Evolutionary conservation across 345 rosid species (phyloP).

Genomic region (Eucalyptus decipiens): DNA sequence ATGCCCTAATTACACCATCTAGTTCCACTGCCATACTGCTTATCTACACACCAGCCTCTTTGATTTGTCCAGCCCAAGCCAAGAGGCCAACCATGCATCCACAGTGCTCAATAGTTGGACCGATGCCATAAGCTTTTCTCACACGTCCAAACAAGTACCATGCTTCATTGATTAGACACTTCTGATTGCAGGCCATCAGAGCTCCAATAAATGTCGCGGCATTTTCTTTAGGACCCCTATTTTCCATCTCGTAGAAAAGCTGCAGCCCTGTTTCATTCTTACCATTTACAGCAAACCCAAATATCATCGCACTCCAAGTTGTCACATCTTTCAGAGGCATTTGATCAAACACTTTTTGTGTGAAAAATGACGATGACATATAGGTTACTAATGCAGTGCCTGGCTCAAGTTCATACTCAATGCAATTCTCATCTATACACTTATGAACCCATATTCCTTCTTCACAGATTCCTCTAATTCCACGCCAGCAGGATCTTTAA

Average conservation of each 20-base stretch:
- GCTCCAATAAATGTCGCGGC: constrained; percentile 8
- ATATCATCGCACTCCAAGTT: constrained; percentile 12
- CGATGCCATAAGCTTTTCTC: constrained; percentile 6
- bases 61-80: constrained; percentile 9
- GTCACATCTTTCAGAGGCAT: constrained; percentile 10
- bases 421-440: not conserved
- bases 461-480: too few relatives aligned
- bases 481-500: too few relatives aligned
- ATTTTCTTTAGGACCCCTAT: constrained; percentile 2
- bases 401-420: not conserved
- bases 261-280: constrained; percentile 1
- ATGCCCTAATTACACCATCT: constrained; percentile 6
- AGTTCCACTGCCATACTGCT: constrained; percentile 11
- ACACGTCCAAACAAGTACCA: constrained; percentile 13
- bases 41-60: constrained; percentile 5
- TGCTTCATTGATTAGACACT: constrained; percentile 3
- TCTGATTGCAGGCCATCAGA: constrained; percentile 16
- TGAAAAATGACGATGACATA: constrained; percentile 3
- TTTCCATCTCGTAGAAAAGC: constrained; percentile 10
- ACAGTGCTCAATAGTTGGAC: constrained; percentile 13
- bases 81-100: constrained; percentile 25
- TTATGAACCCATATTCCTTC: not conserved
- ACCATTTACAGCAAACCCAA: constrained; percentile 3
- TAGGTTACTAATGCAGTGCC: constrained; percentile 8
- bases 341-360: constrained; percentile 4